Conservation (phyloP, 202 grass and related monocot species). For the Setaria italica region DNA sequence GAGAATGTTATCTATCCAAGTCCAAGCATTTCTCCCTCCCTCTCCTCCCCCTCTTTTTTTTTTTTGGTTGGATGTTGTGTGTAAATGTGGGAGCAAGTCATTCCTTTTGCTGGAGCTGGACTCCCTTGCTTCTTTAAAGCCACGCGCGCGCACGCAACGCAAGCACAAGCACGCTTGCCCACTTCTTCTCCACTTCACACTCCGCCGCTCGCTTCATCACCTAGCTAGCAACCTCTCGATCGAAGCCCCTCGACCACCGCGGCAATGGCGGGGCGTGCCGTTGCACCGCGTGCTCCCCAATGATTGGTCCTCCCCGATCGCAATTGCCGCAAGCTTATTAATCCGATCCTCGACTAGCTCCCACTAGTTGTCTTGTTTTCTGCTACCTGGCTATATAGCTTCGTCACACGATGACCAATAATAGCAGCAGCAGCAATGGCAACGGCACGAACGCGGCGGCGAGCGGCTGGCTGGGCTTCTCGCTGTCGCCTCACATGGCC, state of each 20-base stretch:
- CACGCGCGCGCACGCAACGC: conserved; percentile 36
- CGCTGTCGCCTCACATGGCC: conserved; percentile 77
- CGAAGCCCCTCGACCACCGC: neutral
- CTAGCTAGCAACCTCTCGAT: neutral
- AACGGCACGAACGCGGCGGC: conserved; percentile 46
- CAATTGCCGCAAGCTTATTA: neutral
- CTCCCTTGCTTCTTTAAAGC: conserved; percentile 67
- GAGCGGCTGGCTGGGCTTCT: conserved; percentile 87
- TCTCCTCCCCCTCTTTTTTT: neutral
- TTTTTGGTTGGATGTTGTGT: conserved; percentile 30
- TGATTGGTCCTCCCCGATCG: conserved; percentile 54
- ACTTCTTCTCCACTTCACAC: conserved; percentile 47
- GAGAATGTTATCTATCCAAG: conserved; percentile 67
- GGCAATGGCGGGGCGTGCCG: conserved; percentile 59
- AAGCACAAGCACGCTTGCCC: conserved; percentile 33
- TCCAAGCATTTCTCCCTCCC: conserved; percentile 52
- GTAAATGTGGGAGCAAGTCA: conserved; percentile 58
- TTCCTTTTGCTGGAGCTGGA: conserved; percentile 77
- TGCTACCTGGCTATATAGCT: neutral
- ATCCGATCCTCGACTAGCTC: neutral
- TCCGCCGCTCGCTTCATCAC: conserved; percentile 9
- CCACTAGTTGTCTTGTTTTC: neutral
- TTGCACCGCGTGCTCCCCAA: conserved; percentile 48
- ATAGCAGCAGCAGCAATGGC: conserved; percentile 45
- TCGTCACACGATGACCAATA: conserved; percentile 54